Base-by-base conservation (phyloP, 2,329 filamentous ascomycete species). In the Monilinia vaccinii-corymbosi region DNA sequence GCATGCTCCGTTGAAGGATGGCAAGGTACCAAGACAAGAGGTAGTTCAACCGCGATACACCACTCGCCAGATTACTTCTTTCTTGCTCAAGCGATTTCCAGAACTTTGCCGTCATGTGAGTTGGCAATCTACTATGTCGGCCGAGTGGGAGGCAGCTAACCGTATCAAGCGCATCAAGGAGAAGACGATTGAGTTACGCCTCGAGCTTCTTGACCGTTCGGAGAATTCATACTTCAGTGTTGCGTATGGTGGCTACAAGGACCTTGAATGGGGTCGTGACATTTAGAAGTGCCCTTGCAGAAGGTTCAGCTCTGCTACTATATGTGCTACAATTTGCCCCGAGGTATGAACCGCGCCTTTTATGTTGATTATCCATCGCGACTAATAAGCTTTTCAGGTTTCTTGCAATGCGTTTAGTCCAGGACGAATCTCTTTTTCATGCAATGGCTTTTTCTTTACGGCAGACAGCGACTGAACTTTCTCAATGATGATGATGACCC, bases 151-250 rank as follows among this genome's bases (percentile, higher is more conserved):
- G 18, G 18, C 16, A 36, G 18, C 55, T 61, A 14, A 61, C 8
- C 13, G 14, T 49, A 11, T 38, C 18, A 40, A 61, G 59, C 45
- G 59, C 2, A 51, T 61, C 5, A 61, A 58, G 25, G 55, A 46
- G 2, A 48, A 36, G 1, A 13, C 21, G 4, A 58, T 61, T 16
- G 53, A 61, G 25, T 18, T 47, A 46, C 53, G 59, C 10, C 40
- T 61, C 10, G 36, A 45, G 18, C 46, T 61, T 9, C 59, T 61
- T 10, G 59, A 61, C 25, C 49, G 42, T 18, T 51, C 42, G 18
- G 55, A 58, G 7, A 61, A 61, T 16, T 48, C 49, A 16, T 61
- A 50, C 44, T 61, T 61, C 38, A 46, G 47, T 21, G 32, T 61
- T 21, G 52, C 46, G 8, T 61, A 61, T 51, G 59, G 59, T 38